A percentile compares a stretch with the other conserved stretches of the same genome.
These are phyloP conservation scores for Hypoxylon sp. DNA, from an alignment of 2,329 filamentous ascomycete species.

Conservation along the genomic window DNA sequence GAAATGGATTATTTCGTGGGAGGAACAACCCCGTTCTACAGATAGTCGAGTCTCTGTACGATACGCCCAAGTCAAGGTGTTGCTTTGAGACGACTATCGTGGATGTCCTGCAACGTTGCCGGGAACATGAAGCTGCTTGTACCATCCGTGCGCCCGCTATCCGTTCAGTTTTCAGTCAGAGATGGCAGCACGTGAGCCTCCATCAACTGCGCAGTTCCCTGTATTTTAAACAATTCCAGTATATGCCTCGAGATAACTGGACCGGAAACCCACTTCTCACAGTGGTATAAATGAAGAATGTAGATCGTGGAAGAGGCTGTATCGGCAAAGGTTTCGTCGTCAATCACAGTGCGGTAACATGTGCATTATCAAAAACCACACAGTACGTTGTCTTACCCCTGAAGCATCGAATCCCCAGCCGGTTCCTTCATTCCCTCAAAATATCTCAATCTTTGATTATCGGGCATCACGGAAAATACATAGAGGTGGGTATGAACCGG, in stretches of 20 bases:
- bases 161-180: background rate
- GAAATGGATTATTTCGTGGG: too few species aligned
- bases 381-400: background rate
- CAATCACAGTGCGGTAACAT: constrained; percentile 8
- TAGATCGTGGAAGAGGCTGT: constrained; percentile 14
- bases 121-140: background rate
- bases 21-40: too few species aligned
- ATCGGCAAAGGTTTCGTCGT: constrained; percentile 6
- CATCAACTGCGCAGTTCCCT: background rate
- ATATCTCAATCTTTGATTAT: background rate
- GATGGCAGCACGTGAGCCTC: background rate
- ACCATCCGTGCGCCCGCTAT: background rate
- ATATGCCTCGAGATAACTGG: background rate
- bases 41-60: background rate
- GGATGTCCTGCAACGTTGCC: constrained; percentile 14
- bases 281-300: constrained; percentile 10
- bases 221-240: background rate
- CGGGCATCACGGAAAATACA: background rate
- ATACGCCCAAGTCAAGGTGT: background rate
- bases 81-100: background rate
- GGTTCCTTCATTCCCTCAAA: constrained; percentile 20
- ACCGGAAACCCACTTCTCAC: background rate
- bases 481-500: background rate
- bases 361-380: background rate
- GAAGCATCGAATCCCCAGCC: background rate